Percentiles rank a stretch among this genome's conserved stretches.
phyloP scores from a whole-genome alignment of 495 filamentous ascomycete genomes.

The Hamigera avellanea region DNA sequence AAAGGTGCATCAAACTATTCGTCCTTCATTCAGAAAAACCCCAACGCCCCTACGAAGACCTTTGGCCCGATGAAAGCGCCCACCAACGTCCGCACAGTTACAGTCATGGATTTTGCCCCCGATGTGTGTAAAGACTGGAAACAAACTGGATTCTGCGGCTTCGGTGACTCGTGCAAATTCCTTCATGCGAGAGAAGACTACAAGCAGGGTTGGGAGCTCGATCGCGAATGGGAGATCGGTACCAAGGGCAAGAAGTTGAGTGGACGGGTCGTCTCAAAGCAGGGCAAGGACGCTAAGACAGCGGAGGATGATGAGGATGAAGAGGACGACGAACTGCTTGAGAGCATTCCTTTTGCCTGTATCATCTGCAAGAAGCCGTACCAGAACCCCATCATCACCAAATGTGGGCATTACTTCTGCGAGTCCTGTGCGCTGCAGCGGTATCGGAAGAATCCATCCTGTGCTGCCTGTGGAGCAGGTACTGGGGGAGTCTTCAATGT shows the following conservation, averaged over 20 bases:
- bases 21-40: slow-evolving; percentile 69
- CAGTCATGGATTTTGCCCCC: slow-evolving; percentile 80
- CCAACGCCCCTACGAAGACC: slow-evolving; percentile 57
- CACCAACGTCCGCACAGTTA: slow-evolving; percentile 84
- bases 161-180: slow-evolving; percentile 70
- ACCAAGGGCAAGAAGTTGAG: slow-evolving; percentile 61
- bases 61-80: slow-evolving; percentile 84
- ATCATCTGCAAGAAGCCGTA: slow-evolving; percentile 81
- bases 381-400: slow-evolving; percentile 71
- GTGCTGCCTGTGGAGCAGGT: slow-evolving; percentile 72
- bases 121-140: slow-evolving; percentile 97
- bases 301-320: slow-evolving; percentile 42
- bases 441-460: slow-evolving; percentile 72
- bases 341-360: slow-evolving; percentile 92
- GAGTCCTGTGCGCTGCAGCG: slow-evolving; percentile 74
- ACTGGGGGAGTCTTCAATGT: slow-evolving; percentile 86
- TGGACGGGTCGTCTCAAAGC: slow-evolving; percentile 51
- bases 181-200: slow-evolving; percentile 80
- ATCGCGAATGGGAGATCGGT: slow-evolving; percentile 81
- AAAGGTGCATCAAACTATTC: slow-evolving; percentile 61
- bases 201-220: slow-evolving; percentile 89
- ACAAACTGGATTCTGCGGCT: slow-evolving; percentile 76
- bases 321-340: slow-evolving; percentile 63
- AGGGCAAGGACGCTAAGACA: slow-evolving; percentile 29
- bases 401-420: slow-evolving; percentile 94